Percentiles rank a stretch among this genome's conserved stretches.
phyloP scores from a whole-genome alignment of 257 asterid genomes.

The Gynochthodes officinalis region DNA sequence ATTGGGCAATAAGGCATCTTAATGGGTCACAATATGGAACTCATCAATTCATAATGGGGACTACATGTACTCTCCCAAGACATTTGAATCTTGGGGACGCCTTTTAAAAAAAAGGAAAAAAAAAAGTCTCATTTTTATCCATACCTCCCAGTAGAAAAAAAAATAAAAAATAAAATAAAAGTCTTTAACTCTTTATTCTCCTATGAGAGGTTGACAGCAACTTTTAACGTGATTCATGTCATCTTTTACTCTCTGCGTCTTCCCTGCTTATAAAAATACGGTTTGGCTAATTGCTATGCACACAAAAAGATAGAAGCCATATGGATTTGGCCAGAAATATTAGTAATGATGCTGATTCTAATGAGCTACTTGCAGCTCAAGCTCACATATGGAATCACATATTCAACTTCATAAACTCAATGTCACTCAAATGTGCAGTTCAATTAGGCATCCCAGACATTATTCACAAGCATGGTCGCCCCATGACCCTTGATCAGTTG shows the following conservation, averaged over 20 bases:
- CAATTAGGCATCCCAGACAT: conserved; percentile 31
- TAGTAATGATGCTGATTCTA: background rate
- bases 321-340: conserved; percentile 2
- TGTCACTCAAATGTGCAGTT: conserved; percentile 35
- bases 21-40: no score
- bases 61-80: no score
- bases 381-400: conserved; percentile 33
- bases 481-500: conserved; percentile 23
- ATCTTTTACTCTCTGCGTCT: no score
- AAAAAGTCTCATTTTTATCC: no score
- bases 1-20: no score
- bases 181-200: no score
- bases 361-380: conserved; percentile 30
- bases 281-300: background rate
- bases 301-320: background rate
- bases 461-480: conserved; percentile 26
- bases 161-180: no score
- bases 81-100: no score
- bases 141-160: no score
- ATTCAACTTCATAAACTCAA: conserved; percentile 29
- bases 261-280: background rate
- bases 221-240: background rate
- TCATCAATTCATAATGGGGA: no score
- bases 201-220: no score
- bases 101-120: no score